Conservation (phyloP, 2,329 filamentous ascomycete species). For the Xylariomycetidae sp. region DNA sequence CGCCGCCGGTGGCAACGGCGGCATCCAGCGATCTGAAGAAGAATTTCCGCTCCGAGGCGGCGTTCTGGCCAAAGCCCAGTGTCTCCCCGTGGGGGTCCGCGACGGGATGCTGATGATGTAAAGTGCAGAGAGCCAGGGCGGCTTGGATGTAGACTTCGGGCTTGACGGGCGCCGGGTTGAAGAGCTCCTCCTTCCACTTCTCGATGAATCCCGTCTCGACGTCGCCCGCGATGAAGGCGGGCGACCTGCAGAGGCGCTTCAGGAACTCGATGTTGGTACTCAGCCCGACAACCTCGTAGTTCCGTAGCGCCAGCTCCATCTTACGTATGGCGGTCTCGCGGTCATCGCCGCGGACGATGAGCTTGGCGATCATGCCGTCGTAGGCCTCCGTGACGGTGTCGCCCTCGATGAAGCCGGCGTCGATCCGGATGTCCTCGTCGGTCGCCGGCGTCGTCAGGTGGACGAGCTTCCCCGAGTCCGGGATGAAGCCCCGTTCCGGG, state of each 20-base stretch:
- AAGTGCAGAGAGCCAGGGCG: constrained; percentile 66
- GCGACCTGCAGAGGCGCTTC: constrained; percentile 77
- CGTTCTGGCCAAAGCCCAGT: constrained; percentile 50
- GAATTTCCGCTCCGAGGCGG: constrained; percentile 40
- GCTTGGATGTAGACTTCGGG: constrained; percentile 83
- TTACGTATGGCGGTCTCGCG: constrained; percentile 79
- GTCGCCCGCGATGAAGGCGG: constrained; percentile 77
- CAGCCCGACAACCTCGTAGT: constrained; percentile 89
- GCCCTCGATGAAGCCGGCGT: constrained; percentile 87
- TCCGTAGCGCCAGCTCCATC: constrained; percentile 71
- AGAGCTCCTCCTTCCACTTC: constrained; percentile 78
- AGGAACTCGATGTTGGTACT: constrained; percentile 97
- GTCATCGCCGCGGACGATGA: constrained; percentile 81
- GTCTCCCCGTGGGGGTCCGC: constrained; percentile 41
- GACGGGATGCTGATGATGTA: constrained; percentile 29
- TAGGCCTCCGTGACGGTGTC: constrained; percentile 93
- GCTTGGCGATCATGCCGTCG: constrained; percentile 97
- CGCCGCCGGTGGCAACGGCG: no score
- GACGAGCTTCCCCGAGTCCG: constrained; percentile 83
- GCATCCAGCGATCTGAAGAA: constrained; percentile 56
- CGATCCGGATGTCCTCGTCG: constrained; percentile 75
- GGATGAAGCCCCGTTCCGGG: constrained; percentile 85
- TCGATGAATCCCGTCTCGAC: constrained; percentile 97
- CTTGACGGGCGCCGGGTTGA: constrained; percentile 55
- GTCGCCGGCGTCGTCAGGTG: constrained; percentile 72